phyloP scores from a whole-genome alignment of 768 basidiomycete species.

The Asterophora parasitica region DNA sequence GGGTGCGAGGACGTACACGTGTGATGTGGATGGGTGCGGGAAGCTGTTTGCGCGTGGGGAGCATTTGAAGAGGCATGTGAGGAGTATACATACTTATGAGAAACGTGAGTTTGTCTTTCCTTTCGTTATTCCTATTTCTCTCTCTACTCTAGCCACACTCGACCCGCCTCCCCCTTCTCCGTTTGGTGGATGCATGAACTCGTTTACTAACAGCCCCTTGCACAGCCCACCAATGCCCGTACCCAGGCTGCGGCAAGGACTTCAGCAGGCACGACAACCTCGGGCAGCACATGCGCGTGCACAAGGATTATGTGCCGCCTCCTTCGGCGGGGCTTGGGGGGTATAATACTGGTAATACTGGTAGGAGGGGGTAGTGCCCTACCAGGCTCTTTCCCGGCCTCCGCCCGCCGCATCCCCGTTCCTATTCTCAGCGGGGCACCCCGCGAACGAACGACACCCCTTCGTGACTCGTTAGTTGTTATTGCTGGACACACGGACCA shows the following conservation, averaged over 20 bases:
- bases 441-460: too few relatives aligned
- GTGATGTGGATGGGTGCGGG: constrained; percentile 65
- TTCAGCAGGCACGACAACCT: constrained; percentile 88
- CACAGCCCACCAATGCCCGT: constrained; percentile 83
- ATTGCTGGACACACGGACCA: too few relatives aligned
- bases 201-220: too few relatives aligned
- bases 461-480: too few relatives aligned
- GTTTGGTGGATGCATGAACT: too few relatives aligned
- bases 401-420: too few relatives aligned
- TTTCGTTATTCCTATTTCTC: neutral
- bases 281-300: constrained; percentile 83
- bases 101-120: constrained; percentile 54
- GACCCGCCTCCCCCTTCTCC: too few relatives aligned
- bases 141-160: too few relatives aligned
- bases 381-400: too few relatives aligned
- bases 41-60: constrained; percentile 79
- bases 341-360: too few relatives aligned
- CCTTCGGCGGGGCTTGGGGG: constrained; percentile 18
- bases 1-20: constrained; percentile 49
- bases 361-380: too few relatives aligned
- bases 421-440: too few relatives aligned
- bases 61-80: constrained; percentile 77
- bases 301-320: constrained; percentile 43
- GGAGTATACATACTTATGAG: constrained; percentile 78
- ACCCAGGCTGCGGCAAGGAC: constrained; percentile 75